Evolutionary conservation across 176 grass and related monocot species (phyloP).

Genomic region (Rhynchospora breviuscula): DNA sequence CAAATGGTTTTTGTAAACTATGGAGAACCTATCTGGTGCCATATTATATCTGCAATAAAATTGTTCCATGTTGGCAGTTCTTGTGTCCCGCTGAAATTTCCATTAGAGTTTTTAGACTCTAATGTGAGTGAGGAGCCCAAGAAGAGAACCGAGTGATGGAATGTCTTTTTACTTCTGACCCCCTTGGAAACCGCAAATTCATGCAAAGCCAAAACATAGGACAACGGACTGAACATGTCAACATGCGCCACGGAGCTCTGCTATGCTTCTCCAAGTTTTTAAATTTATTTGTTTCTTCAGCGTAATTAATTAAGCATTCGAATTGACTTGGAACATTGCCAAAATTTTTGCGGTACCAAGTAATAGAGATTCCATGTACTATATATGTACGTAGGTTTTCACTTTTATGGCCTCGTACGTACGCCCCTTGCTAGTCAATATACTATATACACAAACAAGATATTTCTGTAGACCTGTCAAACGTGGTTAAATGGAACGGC

Average conservation of each 20-base stretch:
- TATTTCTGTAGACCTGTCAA: too few species aligned
- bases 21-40: neutral
- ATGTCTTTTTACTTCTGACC: slow-evolving; percentile 24
- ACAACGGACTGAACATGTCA: slow-evolving; percentile 8
- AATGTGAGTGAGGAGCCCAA: slow-evolving; percentile 25
- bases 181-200: slow-evolving; percentile 20
- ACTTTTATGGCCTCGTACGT: too few species aligned
- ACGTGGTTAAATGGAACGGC: too few species aligned
- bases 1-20: neutral
- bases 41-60: neutral
- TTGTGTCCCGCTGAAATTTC: neutral
- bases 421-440: too few species aligned
- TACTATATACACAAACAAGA: too few species aligned
- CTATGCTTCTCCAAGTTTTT: slow-evolving; percentile 3
- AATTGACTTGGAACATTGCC: too few species aligned
- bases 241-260: neutral
- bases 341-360: too few species aligned
- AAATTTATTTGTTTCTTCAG: neutral
- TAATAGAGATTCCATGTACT: too few species aligned
- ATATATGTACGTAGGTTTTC: too few species aligned
- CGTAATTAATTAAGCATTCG: neutral
- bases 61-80: neutral
- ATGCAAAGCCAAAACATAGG: slow-evolving; percentile 8
- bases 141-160: slow-evolving; percentile 28
- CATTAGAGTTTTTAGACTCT: neutral